These are phyloP conservation scores for Aspergillus aculeatus DNA, from an alignment of 2,329 filamentous ascomycete species.

Conservation along the genomic window DNA sequence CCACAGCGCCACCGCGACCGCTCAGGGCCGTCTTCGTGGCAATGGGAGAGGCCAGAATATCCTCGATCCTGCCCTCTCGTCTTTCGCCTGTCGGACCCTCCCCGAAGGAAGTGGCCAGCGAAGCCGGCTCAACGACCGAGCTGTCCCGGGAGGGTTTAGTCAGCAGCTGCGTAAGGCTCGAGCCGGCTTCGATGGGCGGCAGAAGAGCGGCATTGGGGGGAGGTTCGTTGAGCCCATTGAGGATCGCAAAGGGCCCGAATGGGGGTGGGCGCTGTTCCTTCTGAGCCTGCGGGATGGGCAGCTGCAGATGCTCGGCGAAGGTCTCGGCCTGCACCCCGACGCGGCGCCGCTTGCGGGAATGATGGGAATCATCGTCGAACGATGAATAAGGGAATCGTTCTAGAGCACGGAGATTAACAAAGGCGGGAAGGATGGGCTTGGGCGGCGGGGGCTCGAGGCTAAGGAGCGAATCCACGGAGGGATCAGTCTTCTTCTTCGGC, in stretches of 20 bases:
- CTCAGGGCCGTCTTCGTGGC: slow-evolving; percentile 20
- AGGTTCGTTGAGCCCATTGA: slow-evolving; percentile 63
- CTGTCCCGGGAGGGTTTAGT: slow-evolving; percentile 34
- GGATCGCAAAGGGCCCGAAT: slow-evolving; percentile 47
- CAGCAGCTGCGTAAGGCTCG: slow-evolving; percentile 35
- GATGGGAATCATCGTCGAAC: slow-evolving; percentile 37
- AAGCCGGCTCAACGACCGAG: slow-evolving; percentile 23
- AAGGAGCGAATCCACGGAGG: slow-evolving; percentile 28
- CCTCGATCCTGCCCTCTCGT: slow-evolving; percentile 36
- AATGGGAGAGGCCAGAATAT: slow-evolving; percentile 33
- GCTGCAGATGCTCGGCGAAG: slow-evolving; percentile 46
- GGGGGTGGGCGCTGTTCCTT: slow-evolving; percentile 46
- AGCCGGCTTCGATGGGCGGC: slow-evolving; percentile 58
- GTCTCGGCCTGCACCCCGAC: slow-evolving; percentile 42
- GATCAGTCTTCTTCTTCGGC: slow-evolving; percentile 39
- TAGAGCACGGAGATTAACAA: slow-evolving; percentile 49
- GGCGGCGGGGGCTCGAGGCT: slow-evolving; percentile 37
- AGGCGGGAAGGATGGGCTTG: slow-evolving; percentile 45
- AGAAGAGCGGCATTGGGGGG: slow-evolving; percentile 61
- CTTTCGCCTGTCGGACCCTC: slow-evolving; percentile 30
- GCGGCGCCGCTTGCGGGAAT: slow-evolving; percentile 45
- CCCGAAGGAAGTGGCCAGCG: slow-evolving; percentile 14
- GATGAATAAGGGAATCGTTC: slow-evolving; percentile 45
- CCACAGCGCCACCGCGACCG: slow-evolving; percentile 16
- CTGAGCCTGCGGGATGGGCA: slow-evolving; percentile 49